Conservation (phyloP, 148 eudicot species). For the Spergularia marina region DNA sequence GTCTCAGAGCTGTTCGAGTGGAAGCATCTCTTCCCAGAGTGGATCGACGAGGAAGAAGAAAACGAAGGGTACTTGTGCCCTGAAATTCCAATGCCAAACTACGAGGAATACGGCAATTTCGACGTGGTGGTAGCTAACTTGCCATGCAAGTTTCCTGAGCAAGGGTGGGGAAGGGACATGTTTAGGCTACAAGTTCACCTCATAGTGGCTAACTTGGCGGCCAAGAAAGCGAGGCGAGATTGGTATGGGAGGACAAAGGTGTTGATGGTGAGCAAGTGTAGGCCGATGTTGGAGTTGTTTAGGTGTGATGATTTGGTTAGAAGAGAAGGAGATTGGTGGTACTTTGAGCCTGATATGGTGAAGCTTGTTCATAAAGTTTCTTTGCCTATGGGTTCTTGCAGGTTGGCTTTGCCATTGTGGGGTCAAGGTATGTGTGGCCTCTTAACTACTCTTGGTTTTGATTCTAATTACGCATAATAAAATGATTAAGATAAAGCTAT, state of each 20-base stretch:
- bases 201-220: slow-evolving; percentile 54
- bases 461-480: too few species aligned
- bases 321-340: slow-evolving; percentile 91
- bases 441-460: background rate
- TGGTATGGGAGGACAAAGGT: slow-evolving; percentile 53
- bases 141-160: slow-evolving; percentile 60
- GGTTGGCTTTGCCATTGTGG: slow-evolving; percentile 79
- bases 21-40: slow-evolving; percentile 85
- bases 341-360: slow-evolving; percentile 43
- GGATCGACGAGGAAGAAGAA: slow-evolving; percentile 95
- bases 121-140: slow-evolving; percentile 69
- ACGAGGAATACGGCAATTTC: slow-evolving; percentile 37
- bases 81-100: slow-evolving; percentile 73
- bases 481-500: too few species aligned
- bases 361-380: slow-evolving; percentile 60
- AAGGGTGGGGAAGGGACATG: slow-evolving; percentile 77
- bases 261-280: slow-evolving; percentile 71
- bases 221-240: slow-evolving; percentile 53
- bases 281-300: slow-evolving; percentile 90
- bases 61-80: slow-evolving; percentile 65
- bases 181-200: slow-evolving; percentile 71
- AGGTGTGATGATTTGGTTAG: slow-evolving; percentile 71
- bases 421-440: slow-evolving; percentile 54
- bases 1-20: slow-evolving; percentile 67
- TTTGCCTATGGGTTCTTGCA: slow-evolving; percentile 82